Evolutionary conservation across 768 basidiomycete species (phyloP).

Genomic region (button mushroom (Agaricus bisporus)): DNA sequence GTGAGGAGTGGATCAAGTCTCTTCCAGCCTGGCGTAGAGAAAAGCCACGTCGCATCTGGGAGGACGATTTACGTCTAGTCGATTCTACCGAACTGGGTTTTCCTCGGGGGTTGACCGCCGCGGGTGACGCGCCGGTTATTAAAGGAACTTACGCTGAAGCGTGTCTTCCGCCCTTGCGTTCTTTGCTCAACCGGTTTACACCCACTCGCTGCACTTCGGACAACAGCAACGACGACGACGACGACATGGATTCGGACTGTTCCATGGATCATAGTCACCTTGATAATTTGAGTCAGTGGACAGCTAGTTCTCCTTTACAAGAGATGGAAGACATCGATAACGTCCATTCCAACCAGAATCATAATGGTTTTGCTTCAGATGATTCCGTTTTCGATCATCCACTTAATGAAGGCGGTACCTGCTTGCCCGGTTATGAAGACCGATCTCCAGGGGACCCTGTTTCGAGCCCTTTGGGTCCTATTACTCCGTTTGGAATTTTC

Average conservation of each 20-base stretch:
- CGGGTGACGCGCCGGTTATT: constrained; percentile 76
- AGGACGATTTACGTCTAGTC: constrained; percentile 37
- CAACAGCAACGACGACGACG: constrained; percentile 22
- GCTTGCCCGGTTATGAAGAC: constrained; percentile 61
- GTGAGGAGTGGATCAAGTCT: constrained; percentile 70
- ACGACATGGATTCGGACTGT: constrained; percentile 38
- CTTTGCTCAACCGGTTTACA: constrained; percentile 17
- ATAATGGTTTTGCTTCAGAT: background rate
- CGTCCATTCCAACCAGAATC: background rate
- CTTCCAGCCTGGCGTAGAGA: constrained; percentile 67
- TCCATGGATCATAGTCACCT: constrained; percentile 27
- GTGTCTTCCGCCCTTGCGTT: constrained; percentile 72
- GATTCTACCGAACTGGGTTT: constrained; percentile 48
- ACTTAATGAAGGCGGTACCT: constrained; percentile 30
- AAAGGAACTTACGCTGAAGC: constrained; percentile 82
- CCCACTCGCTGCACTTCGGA: constrained; percentile 14
- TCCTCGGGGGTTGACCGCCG: constrained; percentile 66
- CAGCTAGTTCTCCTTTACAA: constrained; percentile 7
- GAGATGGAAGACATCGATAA: constrained; percentile 10
- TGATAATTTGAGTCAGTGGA: constrained; percentile 32
- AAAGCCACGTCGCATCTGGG: constrained; percentile 63
- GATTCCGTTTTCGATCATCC: background rate
- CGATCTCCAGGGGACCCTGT: constrained; percentile 55
- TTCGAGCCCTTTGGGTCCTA: constrained; percentile 68
- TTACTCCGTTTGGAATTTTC: constrained; percentile 74